Conservation (phyloP, 2,329 filamentous ascomycete species). For the Cylindrodendrum hubeiense region DNA sequence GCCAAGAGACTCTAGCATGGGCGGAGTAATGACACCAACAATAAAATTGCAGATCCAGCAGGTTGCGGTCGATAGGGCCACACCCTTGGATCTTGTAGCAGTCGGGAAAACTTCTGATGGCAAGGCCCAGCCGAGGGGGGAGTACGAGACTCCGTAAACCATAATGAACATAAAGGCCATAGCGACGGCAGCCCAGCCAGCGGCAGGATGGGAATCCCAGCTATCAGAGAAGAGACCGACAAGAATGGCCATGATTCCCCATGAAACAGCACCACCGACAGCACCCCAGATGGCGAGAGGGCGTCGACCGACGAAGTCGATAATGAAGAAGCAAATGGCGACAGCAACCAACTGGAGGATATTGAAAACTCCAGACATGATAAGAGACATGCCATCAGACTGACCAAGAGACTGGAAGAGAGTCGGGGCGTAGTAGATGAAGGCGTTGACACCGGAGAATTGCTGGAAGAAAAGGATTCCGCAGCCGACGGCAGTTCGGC, state of each 20-base stretch:
- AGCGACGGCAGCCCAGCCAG: conserved; percentile 68
- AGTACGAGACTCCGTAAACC: conserved; percentile 48
- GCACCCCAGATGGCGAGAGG: conserved; percentile 59
- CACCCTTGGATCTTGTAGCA: conserved; percentile 53
- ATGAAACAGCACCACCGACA: conserved; percentile 61
- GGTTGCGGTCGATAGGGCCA: conserved; percentile 51
- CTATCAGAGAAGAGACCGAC: conserved; percentile 60
- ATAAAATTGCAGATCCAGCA: conserved; percentile 53
- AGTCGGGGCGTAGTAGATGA: conserved; percentile 61
- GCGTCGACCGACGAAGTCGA: conserved; percentile 61
- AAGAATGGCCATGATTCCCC: conserved; percentile 65
- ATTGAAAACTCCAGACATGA: conserved; percentile 57
- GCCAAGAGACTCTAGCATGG: conserved; percentile 43
- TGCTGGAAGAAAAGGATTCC: conserved; percentile 29
- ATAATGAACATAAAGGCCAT: conserved; percentile 31
- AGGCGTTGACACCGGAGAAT: conserved; percentile 24
- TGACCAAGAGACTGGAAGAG: conserved; percentile 38
- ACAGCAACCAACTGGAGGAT: conserved; percentile 57
- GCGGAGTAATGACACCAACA: conserved; percentile 22
- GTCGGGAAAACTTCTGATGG: conserved; percentile 56
- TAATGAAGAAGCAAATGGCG: conserved; percentile 34
- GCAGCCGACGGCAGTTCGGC: conserved; percentile 20
- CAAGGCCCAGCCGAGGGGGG: conserved; percentile 57
- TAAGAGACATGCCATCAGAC: conserved; percentile 47
- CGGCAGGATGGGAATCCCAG: conserved; percentile 60